Evolutionary conservation across 2,329 filamentous ascomycete species (phyloP).

Genomic region (Apiospora koreana): DNA sequence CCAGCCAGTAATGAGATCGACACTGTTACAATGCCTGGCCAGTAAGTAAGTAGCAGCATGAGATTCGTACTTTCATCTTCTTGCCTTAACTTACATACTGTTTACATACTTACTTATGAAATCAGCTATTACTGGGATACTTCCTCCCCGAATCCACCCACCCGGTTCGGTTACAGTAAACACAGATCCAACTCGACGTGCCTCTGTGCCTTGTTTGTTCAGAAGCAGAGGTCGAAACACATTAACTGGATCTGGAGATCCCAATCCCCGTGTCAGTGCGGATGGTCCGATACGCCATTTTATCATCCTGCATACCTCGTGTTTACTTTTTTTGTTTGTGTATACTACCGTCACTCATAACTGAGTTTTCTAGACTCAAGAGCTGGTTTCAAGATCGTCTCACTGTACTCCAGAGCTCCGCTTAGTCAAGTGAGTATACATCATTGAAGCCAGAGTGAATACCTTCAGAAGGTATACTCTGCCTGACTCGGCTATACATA

Average conservation of each 20-base stretch:
- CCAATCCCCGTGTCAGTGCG: neutral
- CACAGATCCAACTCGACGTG: neutral
- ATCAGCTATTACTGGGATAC: neutral
- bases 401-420: neutral
- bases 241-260: neutral
- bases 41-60: too few relatives aligned
- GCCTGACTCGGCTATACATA: neutral
- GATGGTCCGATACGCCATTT: neutral
- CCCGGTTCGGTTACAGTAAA: neutral
- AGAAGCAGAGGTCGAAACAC: neutral
- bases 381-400: neutral
- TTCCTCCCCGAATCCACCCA: neutral
- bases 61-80: neutral
- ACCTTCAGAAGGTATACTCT: neutral
- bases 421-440: neutral
- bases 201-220: neutral
- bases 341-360: neutral
- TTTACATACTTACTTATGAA: too few relatives aligned
- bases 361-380: neutral
- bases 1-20: neutral
- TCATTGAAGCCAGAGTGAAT: neutral
- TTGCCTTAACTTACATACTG: too few relatives aligned
- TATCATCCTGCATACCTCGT: too few relatives aligned
- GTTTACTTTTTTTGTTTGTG: neutral
- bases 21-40: too few relatives aligned